phyloP scores from a whole-genome alignment of 2,329 filamentous ascomycete species.

The Endocalyx cinctus region DNA sequence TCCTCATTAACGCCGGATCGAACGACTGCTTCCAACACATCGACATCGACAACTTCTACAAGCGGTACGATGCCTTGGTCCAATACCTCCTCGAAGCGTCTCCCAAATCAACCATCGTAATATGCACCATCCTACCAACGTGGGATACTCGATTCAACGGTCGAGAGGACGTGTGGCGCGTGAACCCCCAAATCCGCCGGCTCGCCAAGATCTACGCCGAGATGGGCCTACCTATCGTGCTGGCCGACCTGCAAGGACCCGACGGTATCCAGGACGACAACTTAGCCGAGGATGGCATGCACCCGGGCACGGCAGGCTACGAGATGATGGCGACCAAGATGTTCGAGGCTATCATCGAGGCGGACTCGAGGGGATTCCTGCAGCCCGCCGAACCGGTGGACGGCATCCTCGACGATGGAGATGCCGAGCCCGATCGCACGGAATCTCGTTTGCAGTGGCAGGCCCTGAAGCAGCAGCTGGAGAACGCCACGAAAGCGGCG shows the following conservation, averaged over 20 bases:
- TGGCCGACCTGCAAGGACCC: conserved; percentile 29
- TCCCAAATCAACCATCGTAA: conserved; percentile 25
- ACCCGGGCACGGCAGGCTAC: conserved; percentile 26
- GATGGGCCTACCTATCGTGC: conserved; percentile 24
- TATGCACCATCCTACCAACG: conserved; percentile 26
- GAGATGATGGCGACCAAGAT: conserved; percentile 30
- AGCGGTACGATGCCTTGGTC: conserved; percentile 26
- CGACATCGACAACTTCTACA: conserved; percentile 28
- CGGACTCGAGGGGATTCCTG: conserved; percentile 25
- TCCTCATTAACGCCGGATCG: conserved; percentile 31
- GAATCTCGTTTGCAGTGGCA: conserved; percentile 19
- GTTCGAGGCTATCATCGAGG: conserved; percentile 27
- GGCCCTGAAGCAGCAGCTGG: conserved; percentile 20
- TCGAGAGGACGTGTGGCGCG: conserved; percentile 25
- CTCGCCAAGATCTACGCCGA: conserved; percentile 24
- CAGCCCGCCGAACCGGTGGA: conserved; percentile 23
- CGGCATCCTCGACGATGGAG: conserved; percentile 26
- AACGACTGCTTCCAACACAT: conserved; percentile 30
- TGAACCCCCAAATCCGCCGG: conserved; percentile 27
- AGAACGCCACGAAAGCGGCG: conserved; percentile 17
- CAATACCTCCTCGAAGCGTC: conserved; percentile 26
- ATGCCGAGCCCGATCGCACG: conserved; percentile 23
- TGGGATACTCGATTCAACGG: conserved; percentile 28
- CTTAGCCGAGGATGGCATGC: conserved; percentile 24
- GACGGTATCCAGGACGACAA: conserved; percentile 27